These are phyloP conservation scores for Gaertneriomyces semiglobifer DNA, from an alignment of 192 early-diverging fungal genomes.

Conservation along the genomic window DNA sequence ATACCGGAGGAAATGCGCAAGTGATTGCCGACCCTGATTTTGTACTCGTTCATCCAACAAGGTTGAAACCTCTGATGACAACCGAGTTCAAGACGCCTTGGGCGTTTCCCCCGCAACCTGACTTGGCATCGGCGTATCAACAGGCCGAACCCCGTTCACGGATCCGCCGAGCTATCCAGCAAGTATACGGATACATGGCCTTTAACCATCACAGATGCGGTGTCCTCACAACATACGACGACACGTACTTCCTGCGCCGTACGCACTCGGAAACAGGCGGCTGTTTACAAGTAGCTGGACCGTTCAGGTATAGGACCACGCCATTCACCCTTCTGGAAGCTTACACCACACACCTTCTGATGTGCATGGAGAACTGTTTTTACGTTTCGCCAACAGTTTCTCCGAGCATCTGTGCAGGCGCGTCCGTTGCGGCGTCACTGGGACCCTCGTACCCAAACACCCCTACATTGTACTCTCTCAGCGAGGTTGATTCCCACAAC, in stretches of 20 bases:
- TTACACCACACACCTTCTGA: background rate
- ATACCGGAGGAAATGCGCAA: background rate
- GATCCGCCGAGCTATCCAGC: background rate
- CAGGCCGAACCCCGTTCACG: no score
- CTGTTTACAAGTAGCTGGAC: background rate
- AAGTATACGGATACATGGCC: slow-evolving; percentile 20
- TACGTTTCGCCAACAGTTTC: slow-evolving; percentile 17
- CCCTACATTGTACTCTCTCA: background rate
- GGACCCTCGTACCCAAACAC: background rate
- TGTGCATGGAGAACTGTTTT: slow-evolving; percentile 3
- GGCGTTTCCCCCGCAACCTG: slow-evolving; percentile 5
- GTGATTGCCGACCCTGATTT: slow-evolving; percentile 3
- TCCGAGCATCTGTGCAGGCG: no score
- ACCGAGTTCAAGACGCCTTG: slow-evolving; percentile 20
- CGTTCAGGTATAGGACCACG: background rate
- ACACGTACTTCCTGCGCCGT: slow-evolving; percentile 5
- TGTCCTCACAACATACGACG: slow-evolving; percentile 10
- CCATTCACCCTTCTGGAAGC: background rate
- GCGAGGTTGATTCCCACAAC: background rate
- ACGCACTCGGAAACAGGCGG: background rate
- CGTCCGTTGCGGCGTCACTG: background rate
- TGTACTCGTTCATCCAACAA: background rate
- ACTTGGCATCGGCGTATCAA: slow-evolving; percentile 1
- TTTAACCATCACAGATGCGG: slow-evolving; percentile 16
- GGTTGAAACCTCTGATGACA: background rate